These are phyloP conservation scores for Alternaria angustiovoidea DNA, from an alignment of 2,329 filamentous ascomycete species.

Conservation along the genomic window DNA sequence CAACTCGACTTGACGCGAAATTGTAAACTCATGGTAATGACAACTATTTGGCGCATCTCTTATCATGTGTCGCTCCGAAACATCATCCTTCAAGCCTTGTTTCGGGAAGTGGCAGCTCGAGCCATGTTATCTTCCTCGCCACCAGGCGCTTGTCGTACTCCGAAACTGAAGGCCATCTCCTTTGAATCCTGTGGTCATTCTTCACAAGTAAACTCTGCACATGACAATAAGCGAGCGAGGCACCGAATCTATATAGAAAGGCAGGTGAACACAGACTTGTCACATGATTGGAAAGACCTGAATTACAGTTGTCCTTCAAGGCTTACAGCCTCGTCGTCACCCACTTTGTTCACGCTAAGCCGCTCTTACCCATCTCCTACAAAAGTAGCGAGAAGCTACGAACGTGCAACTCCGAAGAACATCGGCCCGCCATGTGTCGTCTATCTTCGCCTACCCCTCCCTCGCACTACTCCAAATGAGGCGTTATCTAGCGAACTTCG, in stretches of 20 bases:
- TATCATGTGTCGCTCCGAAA: neutral
- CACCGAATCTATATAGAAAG: neutral
- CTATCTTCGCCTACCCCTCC: conserved; percentile 3
- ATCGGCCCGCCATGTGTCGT: neutral
- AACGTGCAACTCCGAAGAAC: neutral
- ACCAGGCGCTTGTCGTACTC: neutral
- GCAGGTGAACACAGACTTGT: neutral
- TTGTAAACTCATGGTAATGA: conserved; percentile 13
- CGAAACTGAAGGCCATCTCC: neutral
- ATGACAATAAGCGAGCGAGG: neutral
- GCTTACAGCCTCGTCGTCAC: neutral
- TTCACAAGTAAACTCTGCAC: neutral
- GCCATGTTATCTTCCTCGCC: neutral
- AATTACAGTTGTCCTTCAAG: neutral
- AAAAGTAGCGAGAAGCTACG: neutral
- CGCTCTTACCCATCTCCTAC: neutral
- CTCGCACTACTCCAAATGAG: neutral
- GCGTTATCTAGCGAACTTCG: neutral
- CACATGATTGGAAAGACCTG: neutral
- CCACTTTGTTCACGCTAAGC: neutral
- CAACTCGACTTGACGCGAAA: conserved; percentile 18
- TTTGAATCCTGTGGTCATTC: neutral
- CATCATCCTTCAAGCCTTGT: neutral
- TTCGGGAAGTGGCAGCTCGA: neutral
- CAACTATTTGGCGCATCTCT: neutral